These are phyloP conservation scores for Pyrenophora teres DNA, from an alignment of 2,329 filamentous ascomycete genomes.

Conservation along the genomic window DNA sequence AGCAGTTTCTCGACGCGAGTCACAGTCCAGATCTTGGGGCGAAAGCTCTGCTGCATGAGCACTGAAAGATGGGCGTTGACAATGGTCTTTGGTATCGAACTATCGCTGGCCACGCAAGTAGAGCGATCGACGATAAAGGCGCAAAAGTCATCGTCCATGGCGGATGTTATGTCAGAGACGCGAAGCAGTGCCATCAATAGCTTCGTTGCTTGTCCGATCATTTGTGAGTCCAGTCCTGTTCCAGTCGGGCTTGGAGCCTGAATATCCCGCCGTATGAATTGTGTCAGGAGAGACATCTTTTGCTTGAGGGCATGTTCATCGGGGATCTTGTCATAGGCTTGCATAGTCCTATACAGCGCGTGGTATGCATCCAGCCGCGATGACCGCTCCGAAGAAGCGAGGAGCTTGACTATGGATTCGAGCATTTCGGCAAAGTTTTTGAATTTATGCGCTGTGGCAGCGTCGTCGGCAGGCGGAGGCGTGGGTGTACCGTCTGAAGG, in stretches of 20 bases:
- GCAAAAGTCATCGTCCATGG: constrained; percentile 77
- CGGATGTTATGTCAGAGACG: constrained; percentile 70
- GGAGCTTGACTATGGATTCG: constrained; percentile 79
- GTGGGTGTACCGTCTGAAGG: constrained; percentile 54
- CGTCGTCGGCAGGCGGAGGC: constrained; percentile 45
- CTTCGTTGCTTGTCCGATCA: constrained; percentile 77
- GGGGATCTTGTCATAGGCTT: constrained; percentile 80
- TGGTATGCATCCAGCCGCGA: constrained; percentile 85
- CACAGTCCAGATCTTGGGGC: constrained; percentile 71
- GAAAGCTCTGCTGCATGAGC: constrained; percentile 79
- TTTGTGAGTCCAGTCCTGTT: constrained; percentile 64
- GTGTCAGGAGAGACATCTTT: constrained; percentile 77
- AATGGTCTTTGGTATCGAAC: constrained; percentile 73
- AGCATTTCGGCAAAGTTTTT: constrained; percentile 77
- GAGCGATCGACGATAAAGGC: constrained; percentile 80
- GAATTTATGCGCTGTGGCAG: constrained; percentile 52
- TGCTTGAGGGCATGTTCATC: constrained; percentile 54
- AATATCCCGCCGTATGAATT: constrained; percentile 85
- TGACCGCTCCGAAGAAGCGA: constrained; percentile 73
- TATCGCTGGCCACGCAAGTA: constrained; percentile 73
- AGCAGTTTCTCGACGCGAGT: constrained; percentile 74
- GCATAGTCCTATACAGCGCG: constrained; percentile 74
- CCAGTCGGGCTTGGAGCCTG: constrained; percentile 63
- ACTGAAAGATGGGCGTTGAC: constrained; percentile 80
- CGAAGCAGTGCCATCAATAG: constrained; percentile 78